Evolutionary conservation across 768 basidiomycete genomes (phyloP).

Genomic region (Mycena vulgaris): DNA sequence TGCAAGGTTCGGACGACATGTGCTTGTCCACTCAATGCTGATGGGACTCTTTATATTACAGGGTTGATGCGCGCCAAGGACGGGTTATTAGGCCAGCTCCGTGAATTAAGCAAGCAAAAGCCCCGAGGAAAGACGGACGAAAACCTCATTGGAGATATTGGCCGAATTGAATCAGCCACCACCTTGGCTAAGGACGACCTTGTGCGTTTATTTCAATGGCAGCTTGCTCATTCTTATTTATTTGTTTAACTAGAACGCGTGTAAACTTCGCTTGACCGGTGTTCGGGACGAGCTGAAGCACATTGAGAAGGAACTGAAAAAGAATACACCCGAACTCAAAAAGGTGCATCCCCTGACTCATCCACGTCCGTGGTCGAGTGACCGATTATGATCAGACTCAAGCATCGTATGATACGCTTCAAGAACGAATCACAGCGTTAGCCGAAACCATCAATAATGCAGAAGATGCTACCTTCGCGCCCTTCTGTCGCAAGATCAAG

Average conservation of each 20-base stretch:
- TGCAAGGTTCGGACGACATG: conserved; percentile 72
- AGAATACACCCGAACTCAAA: conserved; percentile 76
- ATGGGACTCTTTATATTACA: conserved; percentile 36
- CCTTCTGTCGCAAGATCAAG: conserved; percentile 86
- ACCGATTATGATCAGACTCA: conserved; percentile 60
- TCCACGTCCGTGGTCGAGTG: background rate
- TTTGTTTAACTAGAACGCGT: conserved; percentile 69
- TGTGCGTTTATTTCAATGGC: conserved; percentile 58
- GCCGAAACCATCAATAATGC: conserved; percentile 76
- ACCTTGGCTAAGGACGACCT: conserved; percentile 87
- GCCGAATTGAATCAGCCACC: conserved; percentile 83
- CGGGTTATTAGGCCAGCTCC: conserved; percentile 78
- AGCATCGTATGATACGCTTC: conserved; percentile 65
- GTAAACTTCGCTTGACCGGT: conserved; percentile 81
- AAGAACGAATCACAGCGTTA: conserved; percentile 69
- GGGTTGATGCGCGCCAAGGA: conserved; percentile 75
- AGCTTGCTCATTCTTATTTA: conserved; percentile 9
- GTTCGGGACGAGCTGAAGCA: conserved; percentile 90
- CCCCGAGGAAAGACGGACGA: conserved; percentile 91
- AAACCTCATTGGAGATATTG: conserved; percentile 80
- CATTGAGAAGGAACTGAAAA: conserved; percentile 78
- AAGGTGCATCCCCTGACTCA: conserved; percentile 62
- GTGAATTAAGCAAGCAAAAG: conserved; percentile 88
- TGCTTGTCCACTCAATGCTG: background rate
- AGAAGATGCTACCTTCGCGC: conserved; percentile 83